Evolutionary conservation across 768 basidiomycete genomes (phyloP).

Genomic region (Tulasnella sp.): DNA sequence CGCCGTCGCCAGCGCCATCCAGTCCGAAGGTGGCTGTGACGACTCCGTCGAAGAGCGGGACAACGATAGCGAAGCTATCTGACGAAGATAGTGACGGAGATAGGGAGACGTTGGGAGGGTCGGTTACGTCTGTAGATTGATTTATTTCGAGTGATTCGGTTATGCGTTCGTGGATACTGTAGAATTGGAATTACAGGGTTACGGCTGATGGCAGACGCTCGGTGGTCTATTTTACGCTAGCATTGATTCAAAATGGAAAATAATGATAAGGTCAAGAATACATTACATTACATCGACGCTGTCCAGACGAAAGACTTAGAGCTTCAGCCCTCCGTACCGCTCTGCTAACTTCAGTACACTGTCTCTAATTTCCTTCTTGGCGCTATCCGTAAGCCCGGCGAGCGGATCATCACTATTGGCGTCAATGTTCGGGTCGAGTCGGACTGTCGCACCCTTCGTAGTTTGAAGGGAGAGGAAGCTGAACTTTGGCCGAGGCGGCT

Average conservation of each 20-base stretch:
- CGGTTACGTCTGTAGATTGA: conserved; percentile 28
- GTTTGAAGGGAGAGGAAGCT: conserved; percentile 37
- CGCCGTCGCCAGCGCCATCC: conserved; percentile 8
- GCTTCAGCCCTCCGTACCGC: conserved; percentile 27
- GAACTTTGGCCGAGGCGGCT: conserved; percentile 1
- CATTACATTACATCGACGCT: neutral
- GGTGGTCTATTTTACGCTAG: neutral
- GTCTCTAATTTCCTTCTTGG: conserved; percentile 34
- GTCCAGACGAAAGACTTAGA: neutral
- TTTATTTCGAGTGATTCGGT: neutral
- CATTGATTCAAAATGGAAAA: neutral
- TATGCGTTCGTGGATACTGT: neutral
- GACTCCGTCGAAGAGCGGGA: neutral
- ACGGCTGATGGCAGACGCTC: neutral
- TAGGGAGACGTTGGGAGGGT: conserved; percentile 12
- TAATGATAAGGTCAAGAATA: neutral
- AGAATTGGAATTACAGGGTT: neutral
- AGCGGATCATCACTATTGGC: conserved; percentile 39
- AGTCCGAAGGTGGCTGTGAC: neutral
- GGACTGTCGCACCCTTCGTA: conserved; percentile 40
- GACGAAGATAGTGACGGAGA: conserved; percentile 30
- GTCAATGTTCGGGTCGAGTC: conserved; percentile 43
- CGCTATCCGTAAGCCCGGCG: conserved; percentile 34
- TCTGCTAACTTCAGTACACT: conserved; percentile 33
- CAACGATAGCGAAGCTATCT: neutral